These are phyloP conservation scores for Alisma plantagoaquatica DNA, from an alignment of 106 monocot genomes.

Conservation along the genomic window DNA sequence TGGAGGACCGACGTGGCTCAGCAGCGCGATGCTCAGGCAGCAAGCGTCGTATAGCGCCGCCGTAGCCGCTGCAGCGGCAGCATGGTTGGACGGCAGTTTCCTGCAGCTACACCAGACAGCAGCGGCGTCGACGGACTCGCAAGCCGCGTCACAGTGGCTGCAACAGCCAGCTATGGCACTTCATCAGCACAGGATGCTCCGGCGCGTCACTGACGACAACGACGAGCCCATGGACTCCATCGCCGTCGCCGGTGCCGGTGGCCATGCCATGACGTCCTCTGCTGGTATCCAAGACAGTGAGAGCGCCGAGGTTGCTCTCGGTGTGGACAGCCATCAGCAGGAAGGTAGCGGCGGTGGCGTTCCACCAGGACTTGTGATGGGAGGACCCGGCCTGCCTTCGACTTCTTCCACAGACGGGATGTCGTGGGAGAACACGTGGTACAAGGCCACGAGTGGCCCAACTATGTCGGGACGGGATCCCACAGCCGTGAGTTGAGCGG, in stretches of 20 bases:
- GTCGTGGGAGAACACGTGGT: slow-evolving; percentile 46
- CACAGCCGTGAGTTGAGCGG: too few relatives aligned
- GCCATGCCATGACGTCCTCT: neutral
- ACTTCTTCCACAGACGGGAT: slow-evolving; percentile 22
- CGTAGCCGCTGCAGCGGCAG: slow-evolving; percentile 64
- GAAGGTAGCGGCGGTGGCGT: too few relatives aligned
- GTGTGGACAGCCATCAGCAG: too few relatives aligned
- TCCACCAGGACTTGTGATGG: slow-evolving; percentile 6
- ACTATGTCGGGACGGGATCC: too few relatives aligned
- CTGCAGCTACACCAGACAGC: slow-evolving; percentile 24
- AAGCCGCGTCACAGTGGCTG: slow-evolving; percentile 18
- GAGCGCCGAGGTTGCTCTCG: neutral
- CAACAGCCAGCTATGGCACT: slow-evolving; percentile 12
- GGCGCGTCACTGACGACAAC: too few relatives aligned
- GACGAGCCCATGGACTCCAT: too few relatives aligned
- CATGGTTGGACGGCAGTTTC: too few relatives aligned
- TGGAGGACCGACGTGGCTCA: slow-evolving; percentile 56
- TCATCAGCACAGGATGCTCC: too few relatives aligned
- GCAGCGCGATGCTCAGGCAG: slow-evolving; percentile 55
- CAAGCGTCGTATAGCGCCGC: slow-evolving; percentile 34
- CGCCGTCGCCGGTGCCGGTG: slow-evolving; percentile 10
- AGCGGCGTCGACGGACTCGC: slow-evolving; percentile 11
- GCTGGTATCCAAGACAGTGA: neutral
- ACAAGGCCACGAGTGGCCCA: slow-evolving; percentile 76
- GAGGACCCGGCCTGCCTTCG: slow-evolving; percentile 1